A percentile compares a stretch with the other conserved stretches of the same genome.
Conservation (phyloP, 2,329 filamentous ascomycete genomes). For the Blumeria hordei region DNA sequence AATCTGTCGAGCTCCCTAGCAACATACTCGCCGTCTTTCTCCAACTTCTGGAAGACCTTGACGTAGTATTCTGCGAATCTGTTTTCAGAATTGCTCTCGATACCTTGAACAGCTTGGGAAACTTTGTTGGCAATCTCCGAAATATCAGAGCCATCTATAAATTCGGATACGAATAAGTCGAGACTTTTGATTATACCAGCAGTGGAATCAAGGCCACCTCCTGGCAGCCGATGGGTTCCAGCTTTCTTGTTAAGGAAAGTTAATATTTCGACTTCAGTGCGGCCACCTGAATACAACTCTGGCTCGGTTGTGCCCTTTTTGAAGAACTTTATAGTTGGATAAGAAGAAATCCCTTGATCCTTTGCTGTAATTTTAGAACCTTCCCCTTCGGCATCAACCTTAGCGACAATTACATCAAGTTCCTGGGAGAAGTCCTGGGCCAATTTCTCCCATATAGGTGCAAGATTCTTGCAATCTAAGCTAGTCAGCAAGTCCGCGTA, state of each 20-base stretch:
- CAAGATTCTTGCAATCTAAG: slow-evolving; percentile 86
- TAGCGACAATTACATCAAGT: slow-evolving; percentile 60
- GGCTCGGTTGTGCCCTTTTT: slow-evolving; percentile 54
- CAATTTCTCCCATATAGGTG: slow-evolving; percentile 71
- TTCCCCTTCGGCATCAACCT: slow-evolving; percentile 80
- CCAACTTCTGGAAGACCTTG: slow-evolving; percentile 69
- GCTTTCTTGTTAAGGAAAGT: slow-evolving; percentile 71
- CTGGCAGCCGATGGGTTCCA: slow-evolving; percentile 61
- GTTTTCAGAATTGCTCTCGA: slow-evolving; percentile 37
- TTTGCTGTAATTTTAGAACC: slow-evolving; percentile 58
- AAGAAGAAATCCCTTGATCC: slow-evolving; percentile 57
- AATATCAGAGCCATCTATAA: slow-evolving; percentile 32
- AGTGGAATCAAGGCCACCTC: slow-evolving; percentile 52
- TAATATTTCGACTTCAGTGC: slow-evolving; percentile 52
- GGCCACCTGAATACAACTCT: slow-evolving; percentile 49
- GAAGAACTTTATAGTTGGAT: slow-evolving; percentile 98
- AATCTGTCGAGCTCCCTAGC: slow-evolving; percentile 69
- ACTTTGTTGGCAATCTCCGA: slow-evolving; percentile 44
- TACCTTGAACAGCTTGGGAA: slow-evolving; percentile 40
- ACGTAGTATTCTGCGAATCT: slow-evolving; percentile 89
- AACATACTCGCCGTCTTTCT: slow-evolving; percentile 52
- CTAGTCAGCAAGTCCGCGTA: slow-evolving; percentile 5
- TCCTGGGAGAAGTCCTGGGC: slow-evolving; percentile 64
- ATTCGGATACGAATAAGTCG: slow-evolving; percentile 52
- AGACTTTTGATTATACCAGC: slow-evolving; percentile 67